These are phyloP conservation scores for Funneliformis mosseae DNA, from an alignment of 192 early-diverging fungal genomes.

Conservation along the genomic window DNA sequence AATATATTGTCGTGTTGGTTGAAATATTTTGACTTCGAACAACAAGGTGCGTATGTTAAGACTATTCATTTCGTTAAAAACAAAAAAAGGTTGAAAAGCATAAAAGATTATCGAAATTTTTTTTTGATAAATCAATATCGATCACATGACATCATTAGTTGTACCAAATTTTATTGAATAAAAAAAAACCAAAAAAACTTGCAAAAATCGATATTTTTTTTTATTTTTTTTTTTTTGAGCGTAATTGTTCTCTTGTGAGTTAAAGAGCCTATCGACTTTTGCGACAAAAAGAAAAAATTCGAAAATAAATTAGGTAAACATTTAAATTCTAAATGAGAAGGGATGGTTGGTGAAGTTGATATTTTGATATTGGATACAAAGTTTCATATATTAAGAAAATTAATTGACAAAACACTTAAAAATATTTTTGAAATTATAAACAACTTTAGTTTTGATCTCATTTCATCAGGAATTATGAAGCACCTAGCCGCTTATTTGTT, in stretches of 20 bases:
- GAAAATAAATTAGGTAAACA: neutral
- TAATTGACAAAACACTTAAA: too few species aligned
- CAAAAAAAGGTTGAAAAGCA: neutral
- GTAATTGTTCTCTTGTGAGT: neutral
- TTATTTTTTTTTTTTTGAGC: neutral
- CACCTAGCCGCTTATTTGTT: slow-evolving; percentile 98
- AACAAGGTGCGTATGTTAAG: neutral
- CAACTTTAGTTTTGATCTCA: too few species aligned
- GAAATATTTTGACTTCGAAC: neutral
- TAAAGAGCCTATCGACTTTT: neutral
- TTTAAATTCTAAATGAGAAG: neutral
- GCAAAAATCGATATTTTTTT: neutral
- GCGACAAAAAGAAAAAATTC: neutral
- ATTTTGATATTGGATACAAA: too few species aligned
- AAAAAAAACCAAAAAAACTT: neutral
- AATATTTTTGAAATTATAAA: too few species aligned
- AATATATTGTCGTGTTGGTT: neutral
- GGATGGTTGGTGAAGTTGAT: too few species aligned
- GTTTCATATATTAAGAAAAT: too few species aligned
- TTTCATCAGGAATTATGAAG: slow-evolving; percentile 72
- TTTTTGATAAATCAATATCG: neutral
- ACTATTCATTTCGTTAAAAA: neutral
- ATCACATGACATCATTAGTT: neutral
- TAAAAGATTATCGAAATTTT: neutral
- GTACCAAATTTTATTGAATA: neutral